Conservation (phyloP, 2,329 filamentous ascomycete species). For the Botryotinia calthae region DNA sequence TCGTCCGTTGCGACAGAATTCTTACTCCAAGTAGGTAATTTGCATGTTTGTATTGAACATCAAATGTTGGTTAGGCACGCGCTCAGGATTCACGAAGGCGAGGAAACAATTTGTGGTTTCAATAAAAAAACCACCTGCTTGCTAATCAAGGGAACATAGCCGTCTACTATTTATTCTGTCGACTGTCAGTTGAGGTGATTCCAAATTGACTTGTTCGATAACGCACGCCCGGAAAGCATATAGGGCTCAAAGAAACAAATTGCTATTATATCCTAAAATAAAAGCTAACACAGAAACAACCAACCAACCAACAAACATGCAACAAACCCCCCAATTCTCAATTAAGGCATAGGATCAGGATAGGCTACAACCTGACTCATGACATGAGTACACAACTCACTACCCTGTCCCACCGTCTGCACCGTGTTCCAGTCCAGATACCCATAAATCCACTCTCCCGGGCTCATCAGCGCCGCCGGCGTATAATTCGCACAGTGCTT, state of each 20-base stretch:
- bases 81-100: background rate
- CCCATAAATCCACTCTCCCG: constrained; percentile 6
- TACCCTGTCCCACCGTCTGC: background rate
- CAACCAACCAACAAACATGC: background rate
- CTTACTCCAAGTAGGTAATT: background rate
- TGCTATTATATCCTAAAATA: background rate
- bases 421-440: background rate
- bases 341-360: background rate
- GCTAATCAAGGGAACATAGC: background rate
- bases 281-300: background rate
- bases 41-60: background rate
- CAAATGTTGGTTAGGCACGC: background rate
- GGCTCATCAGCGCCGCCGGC: background rate
- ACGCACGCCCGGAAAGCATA: background rate
- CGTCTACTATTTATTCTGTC: background rate
- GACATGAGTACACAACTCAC: constrained; percentile 11
- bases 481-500: constrained; percentile 7
- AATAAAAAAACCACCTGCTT: background rate
- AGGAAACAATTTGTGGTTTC: background rate
- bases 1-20: background rate
- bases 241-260: background rate
- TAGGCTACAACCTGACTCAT: background rate
- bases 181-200: background rate
- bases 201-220: background rate
- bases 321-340: background rate